Conservation (phyloP, 139 green algal species). For the Micractinium conductrix region DNA sequence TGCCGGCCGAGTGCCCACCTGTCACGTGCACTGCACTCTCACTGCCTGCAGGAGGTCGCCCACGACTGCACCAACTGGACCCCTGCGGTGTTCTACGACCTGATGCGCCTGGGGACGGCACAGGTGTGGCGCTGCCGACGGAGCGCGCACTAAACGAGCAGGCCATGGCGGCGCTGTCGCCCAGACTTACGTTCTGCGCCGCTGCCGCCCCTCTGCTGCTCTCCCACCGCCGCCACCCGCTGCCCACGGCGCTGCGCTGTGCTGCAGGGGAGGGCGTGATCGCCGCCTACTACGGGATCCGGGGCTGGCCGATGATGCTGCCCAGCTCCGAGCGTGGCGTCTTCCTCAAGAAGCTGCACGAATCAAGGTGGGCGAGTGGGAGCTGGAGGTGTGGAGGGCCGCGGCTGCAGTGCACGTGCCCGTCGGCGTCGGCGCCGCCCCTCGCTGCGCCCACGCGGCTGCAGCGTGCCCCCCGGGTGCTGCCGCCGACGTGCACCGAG, state of each 20-base stretch:
- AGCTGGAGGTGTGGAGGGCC: no score
- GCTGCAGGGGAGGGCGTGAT: slow-evolving; percentile 39
- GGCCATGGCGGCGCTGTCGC: slow-evolving; percentile 4
- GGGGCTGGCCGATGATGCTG: slow-evolving; percentile 57
- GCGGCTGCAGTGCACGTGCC: no score
- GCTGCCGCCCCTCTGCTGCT: neutral
- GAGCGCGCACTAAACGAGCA: neutral
- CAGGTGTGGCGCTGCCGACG: neutral
- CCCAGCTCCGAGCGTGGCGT: slow-evolving; percentile 34
- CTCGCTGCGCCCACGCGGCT: no score
- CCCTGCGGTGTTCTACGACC: slow-evolving; percentile 50
- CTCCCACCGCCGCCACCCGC: neutral
- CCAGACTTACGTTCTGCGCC: neutral
- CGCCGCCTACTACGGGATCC: slow-evolving; percentile 20
- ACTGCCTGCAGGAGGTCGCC: slow-evolving; percentile 52
- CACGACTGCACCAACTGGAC: slow-evolving; percentile 53
- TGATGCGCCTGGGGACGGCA: slow-evolving; percentile 52
- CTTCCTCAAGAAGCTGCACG: slow-evolving; percentile 56
- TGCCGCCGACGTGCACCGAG: no score
- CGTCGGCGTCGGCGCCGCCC: no score
- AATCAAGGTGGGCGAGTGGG: slow-evolving; percentile 38
- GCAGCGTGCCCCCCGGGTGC: no score
- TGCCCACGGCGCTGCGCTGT: no score
- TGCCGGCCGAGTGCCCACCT: no score
- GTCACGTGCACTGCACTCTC: no score